Conservation (phyloP, 768 basidiomycete genomes). For the Phylloporus rhodoxanthus region DNA sequence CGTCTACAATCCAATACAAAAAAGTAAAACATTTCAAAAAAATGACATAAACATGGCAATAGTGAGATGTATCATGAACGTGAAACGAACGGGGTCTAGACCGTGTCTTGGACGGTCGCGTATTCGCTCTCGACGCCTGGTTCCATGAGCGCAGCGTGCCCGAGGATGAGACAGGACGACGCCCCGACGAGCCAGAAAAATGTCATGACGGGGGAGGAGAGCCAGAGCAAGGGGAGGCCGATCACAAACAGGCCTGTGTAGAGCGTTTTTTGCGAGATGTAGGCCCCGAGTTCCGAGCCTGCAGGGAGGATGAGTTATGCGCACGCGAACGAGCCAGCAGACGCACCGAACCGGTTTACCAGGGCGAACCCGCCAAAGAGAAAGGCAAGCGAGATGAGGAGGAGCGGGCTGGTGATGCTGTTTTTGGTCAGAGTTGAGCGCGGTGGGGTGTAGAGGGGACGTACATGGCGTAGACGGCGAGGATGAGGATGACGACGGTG, state of each 20-base stretch:
- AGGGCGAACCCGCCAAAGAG: constrained; percentile 86
- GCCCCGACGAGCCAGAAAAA: constrained; percentile 96
- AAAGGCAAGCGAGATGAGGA: constrained; percentile 80
- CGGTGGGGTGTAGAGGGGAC: constrained; percentile 18
- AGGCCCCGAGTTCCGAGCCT: constrained; percentile 81
- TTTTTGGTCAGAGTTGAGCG: background rate
- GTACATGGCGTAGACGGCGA: constrained; percentile 86
- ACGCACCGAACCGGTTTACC: constrained; percentile 84
- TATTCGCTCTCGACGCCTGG: constrained; percentile 96
- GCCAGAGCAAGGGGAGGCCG: constrained; percentile 83
- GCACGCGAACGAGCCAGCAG: background rate
- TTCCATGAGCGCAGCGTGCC: constrained; percentile 84
- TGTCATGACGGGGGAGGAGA: constrained; percentile 67
- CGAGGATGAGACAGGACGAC: constrained; percentile 76
- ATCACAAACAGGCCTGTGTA: constrained; percentile 88
- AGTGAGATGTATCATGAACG: background rate
- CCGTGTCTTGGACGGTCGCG: constrained; percentile 64
- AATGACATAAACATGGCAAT: background rate
- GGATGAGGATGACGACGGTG: constrained; percentile 63
- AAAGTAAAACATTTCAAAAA: background rate
- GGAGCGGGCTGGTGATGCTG: constrained; percentile 76
- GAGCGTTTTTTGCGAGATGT: constrained; percentile 77
- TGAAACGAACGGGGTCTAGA: constrained; percentile 31
- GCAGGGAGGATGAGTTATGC: background rate
- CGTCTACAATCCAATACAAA: background rate